Base-by-base conservation (phyloP, 1,284 basidiomycete species). In the Amylostereum areolatum region DNA sequence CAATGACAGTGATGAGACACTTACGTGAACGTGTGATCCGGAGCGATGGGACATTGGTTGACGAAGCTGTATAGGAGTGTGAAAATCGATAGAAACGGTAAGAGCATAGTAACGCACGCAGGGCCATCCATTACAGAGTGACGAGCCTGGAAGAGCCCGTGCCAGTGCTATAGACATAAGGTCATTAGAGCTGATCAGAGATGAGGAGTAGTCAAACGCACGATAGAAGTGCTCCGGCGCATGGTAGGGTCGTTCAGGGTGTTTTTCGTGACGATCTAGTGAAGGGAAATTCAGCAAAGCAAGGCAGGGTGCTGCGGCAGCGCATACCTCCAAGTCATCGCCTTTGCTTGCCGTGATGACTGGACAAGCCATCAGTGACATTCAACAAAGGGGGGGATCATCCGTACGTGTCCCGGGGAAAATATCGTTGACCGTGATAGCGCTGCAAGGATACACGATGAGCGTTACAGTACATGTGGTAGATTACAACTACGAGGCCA, bases 31-130 rank as follows among this genome's bases (percentile, higher is more conserved):
- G 62, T 59, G 24, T 61, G 39, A 7, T 53, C 57, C 0, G 67
- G 67, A 1, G 68, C 64, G 47, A 80, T 77, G 1, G 74, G 73
- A 53, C 78, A 80, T 54, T 72, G 70, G 25, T 63, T 66, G 29
- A 69, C 59, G 31, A 61, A 58, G 50, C 63, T 51, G 58, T 59
- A 25, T 52, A 57, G n/a, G n/a, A n/a, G n/a, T n/a, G n/a, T n/a
- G n/a, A n/a, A n/a, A n/a, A n/a, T n/a, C n/a, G n/a, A n/a, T n/a
- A n/a, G n/a, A n/a, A n/a, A n/a, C n/a, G n/a, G n/a, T n/a, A n/a
- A n/a, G n/a, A n/a, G n/a, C n/a, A n/a, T n/a, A n/a, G n/a, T n/a
- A n/a, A n/a, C n/a, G n/a, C 57, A 59, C 7, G 60, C 62, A 10
- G 58, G 50, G 39, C 70, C 71, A 45, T 72, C 71, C 28, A 65